phyloP scores from a whole-genome alignment of 2,329 filamentous ascomycete genomes.

The Arachnomyces sp. region DNA sequence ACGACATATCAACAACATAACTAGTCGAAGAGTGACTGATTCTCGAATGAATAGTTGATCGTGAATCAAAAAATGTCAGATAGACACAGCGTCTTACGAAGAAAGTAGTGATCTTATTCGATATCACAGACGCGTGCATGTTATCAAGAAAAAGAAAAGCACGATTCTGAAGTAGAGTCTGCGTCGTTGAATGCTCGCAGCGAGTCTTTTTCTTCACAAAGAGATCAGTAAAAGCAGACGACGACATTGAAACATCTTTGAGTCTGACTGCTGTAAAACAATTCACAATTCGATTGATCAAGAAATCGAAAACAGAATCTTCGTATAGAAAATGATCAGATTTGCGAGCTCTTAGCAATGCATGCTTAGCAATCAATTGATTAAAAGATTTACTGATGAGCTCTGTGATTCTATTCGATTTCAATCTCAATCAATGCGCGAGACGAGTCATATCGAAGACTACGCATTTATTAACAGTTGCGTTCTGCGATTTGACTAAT shows the following conservation, averaged over 20 bases:
- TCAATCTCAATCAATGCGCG: background rate
- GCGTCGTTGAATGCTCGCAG: background rate
- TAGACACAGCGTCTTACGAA: slow-evolving; percentile 1
- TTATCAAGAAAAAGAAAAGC: background rate
- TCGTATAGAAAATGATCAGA: slow-evolving; percentile 13
- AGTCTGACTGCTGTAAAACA: slow-evolving; percentile 13
- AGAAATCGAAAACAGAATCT: slow-evolving; percentile 8
- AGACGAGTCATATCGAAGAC: slow-evolving; percentile 3
- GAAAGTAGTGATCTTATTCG: background rate
- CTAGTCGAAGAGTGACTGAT: too few species aligned
- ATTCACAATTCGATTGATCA: slow-evolving; percentile 7
- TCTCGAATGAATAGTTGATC: too few species aligned
- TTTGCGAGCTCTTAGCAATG: slow-evolving; percentile 12
- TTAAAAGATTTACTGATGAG: background rate
- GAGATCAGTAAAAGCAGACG: background rate
- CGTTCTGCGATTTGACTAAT: background rate
- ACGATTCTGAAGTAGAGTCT: background rate
- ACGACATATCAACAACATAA: too few species aligned
- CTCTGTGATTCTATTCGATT: background rate
- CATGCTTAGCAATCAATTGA: background rate
- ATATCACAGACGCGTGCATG: background rate
- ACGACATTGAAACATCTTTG: background rate
- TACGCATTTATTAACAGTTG: background rate
- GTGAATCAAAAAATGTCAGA: slow-evolving; percentile 1
- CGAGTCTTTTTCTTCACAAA: background rate